These are phyloP conservation scores for Diaporthe caulivora DNA, from an alignment of 2,329 filamentous ascomycete genomes.

Conservation along the genomic window DNA sequence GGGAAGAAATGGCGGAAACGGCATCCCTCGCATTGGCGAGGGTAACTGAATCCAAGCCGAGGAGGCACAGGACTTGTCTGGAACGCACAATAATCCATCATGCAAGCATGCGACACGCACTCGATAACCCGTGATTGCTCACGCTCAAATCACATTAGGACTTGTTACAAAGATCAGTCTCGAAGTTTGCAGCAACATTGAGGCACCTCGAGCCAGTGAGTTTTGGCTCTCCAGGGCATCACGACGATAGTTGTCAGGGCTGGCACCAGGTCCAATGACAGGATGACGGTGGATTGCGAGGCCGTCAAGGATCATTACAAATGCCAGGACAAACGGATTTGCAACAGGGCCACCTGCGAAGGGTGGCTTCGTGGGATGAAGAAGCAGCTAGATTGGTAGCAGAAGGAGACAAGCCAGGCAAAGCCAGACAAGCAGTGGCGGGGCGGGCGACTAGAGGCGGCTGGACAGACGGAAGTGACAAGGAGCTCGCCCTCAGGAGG, in stretches of 20 bases:
- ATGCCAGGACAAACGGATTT: neutral
- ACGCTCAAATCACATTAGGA: neutral
- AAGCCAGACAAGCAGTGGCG: neutral
- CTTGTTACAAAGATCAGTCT: neutral
- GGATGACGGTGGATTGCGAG: neutral
- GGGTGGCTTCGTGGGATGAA: slow-evolving; percentile 3
- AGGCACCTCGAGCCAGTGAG: no score
- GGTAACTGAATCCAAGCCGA: neutral
- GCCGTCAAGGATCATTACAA: neutral
- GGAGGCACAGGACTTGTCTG: neutral
- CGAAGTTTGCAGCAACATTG: neutral
- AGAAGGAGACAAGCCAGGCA: neutral
- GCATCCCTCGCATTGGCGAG: neutral
- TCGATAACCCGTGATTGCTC: neutral
- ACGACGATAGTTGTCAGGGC: neutral
- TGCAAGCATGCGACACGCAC: neutral
- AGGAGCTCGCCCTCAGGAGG: slow-evolving; percentile 16
- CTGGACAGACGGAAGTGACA: slow-evolving; percentile 12
- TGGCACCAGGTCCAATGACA: neutral
- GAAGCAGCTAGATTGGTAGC: neutral
- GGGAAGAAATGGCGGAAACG: neutral
- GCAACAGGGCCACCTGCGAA: slow-evolving; percentile 8
- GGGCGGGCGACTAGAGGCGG: slow-evolving; percentile 14
- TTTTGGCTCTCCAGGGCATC: neutral
- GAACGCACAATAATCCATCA: neutral